Base-by-base conservation (phyloP, 805 yeast species). In the Yarrowia deformans region DNA sequence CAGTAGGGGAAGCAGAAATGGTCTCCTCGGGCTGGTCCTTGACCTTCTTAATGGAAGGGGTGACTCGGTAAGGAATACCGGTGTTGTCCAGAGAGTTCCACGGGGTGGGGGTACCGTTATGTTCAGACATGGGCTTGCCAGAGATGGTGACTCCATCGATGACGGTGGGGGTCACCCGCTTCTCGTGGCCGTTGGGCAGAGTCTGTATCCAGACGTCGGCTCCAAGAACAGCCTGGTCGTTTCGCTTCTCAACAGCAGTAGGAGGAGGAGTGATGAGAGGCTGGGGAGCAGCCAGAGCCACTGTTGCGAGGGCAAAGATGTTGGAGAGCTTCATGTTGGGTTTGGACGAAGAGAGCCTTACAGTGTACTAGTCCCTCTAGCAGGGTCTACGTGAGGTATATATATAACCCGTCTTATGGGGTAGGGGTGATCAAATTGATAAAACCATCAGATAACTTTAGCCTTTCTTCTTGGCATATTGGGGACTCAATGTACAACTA, bases 81-180 rank as follows among this genome's bases (percentile, higher is more conserved):
- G 82, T 79, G 18, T 75, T 73, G 70, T 82, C 85, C 19, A 82
- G 74, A 9, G 84, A 81, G 35, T 75, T 80, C 85, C 85, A 82
- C 2, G 77, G 77, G 10, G 84, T 81, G 16, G 70, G 56, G 6
- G 82, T 77, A 19, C 79, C 74, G 1, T 80, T 71, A 12, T 78
- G 76, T 5, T 66, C 58, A 10, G 71, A 4, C 8, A 71, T 68
- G 43, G 85, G 84, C 1, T 83, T 79, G 1, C 78, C 83, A 49
- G 80, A 79, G 69, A 84, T 83, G 1, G 88, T 85, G 16, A 86
- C 88, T 45, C 87, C 88, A 56, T 82, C 85, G 71, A 85, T 82
- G 54, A 89, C 88, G 0, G 81, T 81, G 2, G 96, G 92, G 0
- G 94, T 91, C 71, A 89, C 88, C 0, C 70, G 67, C 52, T 69